Evolutionary conservation across 305 asterid species (phyloP).

Genomic region (Fraxinus sp.): DNA sequence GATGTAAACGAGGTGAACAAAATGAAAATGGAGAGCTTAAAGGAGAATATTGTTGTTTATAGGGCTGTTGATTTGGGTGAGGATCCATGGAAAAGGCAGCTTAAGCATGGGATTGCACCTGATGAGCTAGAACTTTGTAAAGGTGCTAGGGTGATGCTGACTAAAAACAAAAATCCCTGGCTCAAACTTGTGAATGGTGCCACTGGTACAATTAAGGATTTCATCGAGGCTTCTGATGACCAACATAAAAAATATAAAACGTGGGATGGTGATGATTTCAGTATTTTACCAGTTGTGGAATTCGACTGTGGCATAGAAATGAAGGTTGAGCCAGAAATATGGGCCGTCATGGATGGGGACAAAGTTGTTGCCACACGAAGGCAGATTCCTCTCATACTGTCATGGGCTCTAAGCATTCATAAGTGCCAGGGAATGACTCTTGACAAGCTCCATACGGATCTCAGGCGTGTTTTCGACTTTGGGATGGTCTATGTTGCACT

Average conservation of each 20-base stretch:
- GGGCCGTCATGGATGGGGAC: slow-evolving; percentile 60
- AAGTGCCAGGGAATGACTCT: slow-evolving; percentile 84
- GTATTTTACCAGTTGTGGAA: slow-evolving; percentile 59
- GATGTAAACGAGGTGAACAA: slow-evolving; percentile 64
- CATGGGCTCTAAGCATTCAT: slow-evolving; percentile 88
- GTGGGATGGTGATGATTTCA: slow-evolving; percentile 43
- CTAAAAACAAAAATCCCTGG: slow-evolving; percentile 44
- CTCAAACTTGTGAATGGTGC: slow-evolving; percentile 73
- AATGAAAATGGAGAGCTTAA: slow-evolving; percentile 38
- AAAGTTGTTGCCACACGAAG: slow-evolving; percentile 49
- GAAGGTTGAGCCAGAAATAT: slow-evolving; percentile 48
- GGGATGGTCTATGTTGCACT: slow-evolving; percentile 91
- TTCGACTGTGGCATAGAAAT: slow-evolving; percentile 60
- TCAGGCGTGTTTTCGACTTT: slow-evolving; percentile 54
- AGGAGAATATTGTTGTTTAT: slow-evolving; percentile 40
- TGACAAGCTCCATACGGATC: slow-evolving; percentile 59
- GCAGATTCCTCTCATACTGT: slow-evolving; percentile 70
- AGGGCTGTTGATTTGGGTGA: slow-evolving; percentile 58
- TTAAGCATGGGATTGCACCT: slow-evolving; percentile 63
- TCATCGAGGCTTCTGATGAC: slow-evolving; percentile 27
- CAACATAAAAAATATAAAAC: slow-evolving; percentile 21
- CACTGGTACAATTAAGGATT: slow-evolving; percentile 54
- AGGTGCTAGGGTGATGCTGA: slow-evolving; percentile 72
- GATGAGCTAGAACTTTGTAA: slow-evolving; percentile 59
- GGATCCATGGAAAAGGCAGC: slow-evolving; percentile 47